These are phyloP conservation scores for Candolleomyces efflorescens DNA, from an alignment of 768 basidiomycete species.

Conservation along the genomic window DNA sequence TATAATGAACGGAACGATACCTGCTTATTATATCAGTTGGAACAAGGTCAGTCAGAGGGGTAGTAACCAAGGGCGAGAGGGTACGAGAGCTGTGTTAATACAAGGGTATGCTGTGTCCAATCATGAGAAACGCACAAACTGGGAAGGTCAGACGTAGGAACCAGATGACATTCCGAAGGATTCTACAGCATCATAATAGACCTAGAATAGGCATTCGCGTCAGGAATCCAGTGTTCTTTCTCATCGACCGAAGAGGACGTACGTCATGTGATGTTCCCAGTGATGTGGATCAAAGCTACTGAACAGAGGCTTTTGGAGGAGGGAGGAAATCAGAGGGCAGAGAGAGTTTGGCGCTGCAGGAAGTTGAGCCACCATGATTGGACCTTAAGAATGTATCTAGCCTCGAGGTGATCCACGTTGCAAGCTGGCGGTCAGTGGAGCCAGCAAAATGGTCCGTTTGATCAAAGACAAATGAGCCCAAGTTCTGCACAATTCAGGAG, in stretches of 20 bases:
- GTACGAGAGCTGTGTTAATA: not conserved
- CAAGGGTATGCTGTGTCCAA: not conserved
- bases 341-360: not conserved
- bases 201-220: not conserved
- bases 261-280: conserved; percentile 3
- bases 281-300: conserved; percentile 4
- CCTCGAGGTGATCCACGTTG: conserved; percentile 3
- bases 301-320: not conserved
- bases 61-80: not conserved
- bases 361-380: not conserved
- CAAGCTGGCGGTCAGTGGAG: not conserved
- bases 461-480: not conserved
- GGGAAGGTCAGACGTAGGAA: not conserved
- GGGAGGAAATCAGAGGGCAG: not conserved
- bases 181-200: not conserved
- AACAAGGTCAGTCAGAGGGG: not conserved
- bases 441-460: not conserved
- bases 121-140: not conserved
- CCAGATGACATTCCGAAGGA: conserved; percentile 1
- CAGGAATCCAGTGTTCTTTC: not conserved
- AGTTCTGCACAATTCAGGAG: not conserved
- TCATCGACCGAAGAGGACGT: not conserved
- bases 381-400: not conserved
- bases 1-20: not conserved
- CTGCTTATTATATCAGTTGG: not conserved